Conservation (phyloP, 495 filamentous ascomycete species). For the Penicillium arizonense region DNA sequence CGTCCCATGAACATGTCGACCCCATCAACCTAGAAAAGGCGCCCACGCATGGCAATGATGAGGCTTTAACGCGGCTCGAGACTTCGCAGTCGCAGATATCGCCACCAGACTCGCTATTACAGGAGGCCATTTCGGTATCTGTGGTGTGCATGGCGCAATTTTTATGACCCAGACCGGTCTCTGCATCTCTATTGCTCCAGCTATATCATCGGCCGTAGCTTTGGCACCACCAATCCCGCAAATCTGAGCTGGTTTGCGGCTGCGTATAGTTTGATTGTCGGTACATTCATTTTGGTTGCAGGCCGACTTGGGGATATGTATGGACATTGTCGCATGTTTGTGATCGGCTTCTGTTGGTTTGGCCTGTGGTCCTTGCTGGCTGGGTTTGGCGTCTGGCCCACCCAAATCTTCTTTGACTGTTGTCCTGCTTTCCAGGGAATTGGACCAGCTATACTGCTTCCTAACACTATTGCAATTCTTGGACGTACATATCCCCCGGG, state of each 20-base stretch:
- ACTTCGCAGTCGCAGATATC: conserved; percentile 15
- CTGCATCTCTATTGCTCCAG: conserved; percentile 34
- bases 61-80: conserved; percentile 15
- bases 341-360: conserved; percentile 62
- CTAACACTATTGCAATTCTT: conserved; percentile 50
- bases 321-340: conserved; percentile 61
- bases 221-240: conserved; percentile 37
- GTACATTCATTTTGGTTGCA: conserved; percentile 63
- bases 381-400: conserved; percentile 44
- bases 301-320: conserved; percentile 64
- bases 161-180: conserved; percentile 44
- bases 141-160: conserved; percentile 47
- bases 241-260: conserved; percentile 48
- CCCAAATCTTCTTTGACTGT: conserved; percentile 41
- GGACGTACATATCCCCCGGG: conserved; percentile 43
- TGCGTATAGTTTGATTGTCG: conserved; percentile 56
- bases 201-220: conserved; percentile 45
- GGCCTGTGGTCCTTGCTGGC: conserved; percentile 57
- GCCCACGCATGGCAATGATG: conserved; percentile 5
- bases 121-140: conserved; percentile 42
- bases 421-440: conserved; percentile 51
- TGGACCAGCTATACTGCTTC: conserved; percentile 50
- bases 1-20: too few species aligned
- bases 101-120: conserved; percentile 8
- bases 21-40: conserved; percentile 6